phyloP scores from a whole-genome alignment of 805 yeast genomes.

The Peterozyma xylosa region DNA sequence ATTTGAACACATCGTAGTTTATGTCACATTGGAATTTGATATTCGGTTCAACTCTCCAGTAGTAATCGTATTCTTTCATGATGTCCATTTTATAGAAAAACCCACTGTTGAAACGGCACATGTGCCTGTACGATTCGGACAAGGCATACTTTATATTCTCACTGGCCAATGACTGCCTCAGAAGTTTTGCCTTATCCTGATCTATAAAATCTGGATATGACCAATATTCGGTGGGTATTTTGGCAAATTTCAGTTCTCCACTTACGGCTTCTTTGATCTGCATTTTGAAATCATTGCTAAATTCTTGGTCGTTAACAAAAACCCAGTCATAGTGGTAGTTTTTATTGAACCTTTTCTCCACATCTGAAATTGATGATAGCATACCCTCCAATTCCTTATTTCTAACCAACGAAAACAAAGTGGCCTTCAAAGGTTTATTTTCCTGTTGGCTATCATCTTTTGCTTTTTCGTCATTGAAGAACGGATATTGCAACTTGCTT shows the following conservation, averaged over 20 bases:
- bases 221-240: conserved; percentile 40
- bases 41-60: conserved; percentile 55
- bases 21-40: conserved; percentile 42
- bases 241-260: conserved; percentile 33
- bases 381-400: conserved; percentile 29
- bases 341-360: conserved; percentile 31
- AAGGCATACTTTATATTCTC: conserved; percentile 46
- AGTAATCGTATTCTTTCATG: conserved; percentile 38
- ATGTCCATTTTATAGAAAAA: conserved; percentile 46
- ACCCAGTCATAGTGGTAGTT: conserved; percentile 32
- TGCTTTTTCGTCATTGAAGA: background rate
- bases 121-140: conserved; percentile 58
- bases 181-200: conserved; percentile 20
- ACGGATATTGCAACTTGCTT: too few relatives aligned
- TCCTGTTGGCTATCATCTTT: background rate
- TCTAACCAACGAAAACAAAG: conserved; percentile 42
- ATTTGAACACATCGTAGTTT: conserved; percentile 41
- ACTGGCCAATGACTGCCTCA: conserved; percentile 17
- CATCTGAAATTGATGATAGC: conserved; percentile 25
- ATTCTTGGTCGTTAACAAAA: conserved; percentile 39
- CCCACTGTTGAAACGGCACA: conserved; percentile 46
- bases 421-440: conserved; percentile 42
- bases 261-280: conserved; percentile 25
- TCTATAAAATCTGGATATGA: conserved; percentile 36
- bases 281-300: conserved; percentile 28